A percentile compares a stretch with the other conserved stretches of the same genome.
These are phyloP conservation scores for Xerocomellus chrysenteron DNA, from an alignment of 768 basidiomycete species.

Conservation along the genomic window DNA sequence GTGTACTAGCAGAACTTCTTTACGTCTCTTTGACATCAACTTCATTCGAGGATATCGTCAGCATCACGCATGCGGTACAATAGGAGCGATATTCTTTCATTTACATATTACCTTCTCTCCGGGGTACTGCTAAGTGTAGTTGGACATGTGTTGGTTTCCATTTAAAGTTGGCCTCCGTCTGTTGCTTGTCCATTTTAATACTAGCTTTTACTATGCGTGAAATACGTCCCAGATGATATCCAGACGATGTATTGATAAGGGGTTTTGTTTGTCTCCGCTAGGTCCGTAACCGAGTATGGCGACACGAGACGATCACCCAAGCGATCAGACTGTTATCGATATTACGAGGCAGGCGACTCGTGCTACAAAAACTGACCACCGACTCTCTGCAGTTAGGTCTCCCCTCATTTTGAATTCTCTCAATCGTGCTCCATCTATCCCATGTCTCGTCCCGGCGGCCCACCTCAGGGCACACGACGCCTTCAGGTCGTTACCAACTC, in stretches of 20 bases:
- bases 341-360: background rate
- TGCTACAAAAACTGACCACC: slow-evolving; percentile 5
- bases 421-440: slow-evolving; percentile 5
- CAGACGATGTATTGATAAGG: background rate
- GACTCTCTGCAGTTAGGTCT: background rate
- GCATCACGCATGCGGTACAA: slow-evolving; percentile 30
- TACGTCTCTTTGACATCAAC: slow-evolving; percentile 17
- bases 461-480: slow-evolving; percentile 12
- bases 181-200: slow-evolving; percentile 26
- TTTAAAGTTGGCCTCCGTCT: slow-evolving; percentile 25
- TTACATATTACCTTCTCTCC: slow-evolving; percentile 35
- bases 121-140: slow-evolving; percentile 23
- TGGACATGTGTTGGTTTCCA: slow-evolving; percentile 28
- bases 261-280: background rate
- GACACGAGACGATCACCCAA: slow-evolving; percentile 1
- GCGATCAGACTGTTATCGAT: slow-evolving; percentile 22
- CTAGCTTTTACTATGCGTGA: slow-evolving; percentile 10
- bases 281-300: background rate
- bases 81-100: slow-evolving; percentile 33
- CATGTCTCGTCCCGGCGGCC: slow-evolving; percentile 23
- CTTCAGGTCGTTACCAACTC: slow-evolving; percentile 36
- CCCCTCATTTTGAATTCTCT: background rate
- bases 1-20: slow-evolving; percentile 17
- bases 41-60: slow-evolving; percentile 24
- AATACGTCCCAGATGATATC: background rate